These are phyloP conservation scores for Coemansia sp. DNA, from an alignment of 371 early-diverging fungal species.

Conservation along the genomic window DNA sequence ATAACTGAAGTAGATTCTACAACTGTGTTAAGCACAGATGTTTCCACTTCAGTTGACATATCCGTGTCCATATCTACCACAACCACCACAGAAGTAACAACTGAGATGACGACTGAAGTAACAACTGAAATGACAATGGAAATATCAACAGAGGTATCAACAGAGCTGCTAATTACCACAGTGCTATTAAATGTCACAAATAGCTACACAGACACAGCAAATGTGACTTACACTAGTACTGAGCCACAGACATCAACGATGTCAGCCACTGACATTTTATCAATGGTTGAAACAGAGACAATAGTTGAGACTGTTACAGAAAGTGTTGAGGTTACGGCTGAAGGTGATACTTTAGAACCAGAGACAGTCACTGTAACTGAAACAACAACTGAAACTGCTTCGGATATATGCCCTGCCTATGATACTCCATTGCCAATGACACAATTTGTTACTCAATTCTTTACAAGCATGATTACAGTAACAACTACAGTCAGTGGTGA, in stretches of 20 bases:
- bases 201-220: conserved; percentile 1
- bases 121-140: background rate
- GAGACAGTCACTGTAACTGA: conserved; percentile 3
- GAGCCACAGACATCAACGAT: background rate
- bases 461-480: background rate
- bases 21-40: too few species aligned
- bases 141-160: background rate
- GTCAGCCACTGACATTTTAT: background rate
- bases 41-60: too few species aligned
- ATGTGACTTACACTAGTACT: background rate
- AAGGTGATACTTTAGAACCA: background rate
- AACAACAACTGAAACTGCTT: background rate
- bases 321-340: background rate
- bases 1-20: too few species aligned
- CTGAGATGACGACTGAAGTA: background rate
- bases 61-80: background rate
- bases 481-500: conserved; percentile 3
- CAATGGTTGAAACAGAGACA: conserved; percentile 1
- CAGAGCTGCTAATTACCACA: background rate
- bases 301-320: background rate
- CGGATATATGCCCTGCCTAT: background rate
- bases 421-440: background rate
- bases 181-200: background rate
- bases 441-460: background rate
- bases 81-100: background rate